Conservation (phyloP, 176 grass and related monocot genomes). For the Melocanna baccifera region DNA sequence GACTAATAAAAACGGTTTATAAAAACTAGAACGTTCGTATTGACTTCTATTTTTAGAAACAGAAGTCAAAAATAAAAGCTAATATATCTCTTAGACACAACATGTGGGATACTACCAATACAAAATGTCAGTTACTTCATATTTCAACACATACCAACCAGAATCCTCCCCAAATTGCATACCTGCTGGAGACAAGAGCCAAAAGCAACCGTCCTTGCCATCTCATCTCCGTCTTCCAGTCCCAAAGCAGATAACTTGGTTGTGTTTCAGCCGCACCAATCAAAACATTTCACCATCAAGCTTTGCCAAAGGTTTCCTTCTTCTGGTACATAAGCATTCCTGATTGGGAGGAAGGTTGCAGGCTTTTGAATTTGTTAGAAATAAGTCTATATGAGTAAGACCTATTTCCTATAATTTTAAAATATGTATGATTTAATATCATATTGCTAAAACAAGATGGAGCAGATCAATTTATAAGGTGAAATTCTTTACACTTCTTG, state of each 20-base stretch:
- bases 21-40: too few species aligned
- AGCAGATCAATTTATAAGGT: too few species aligned
- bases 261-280: neutral
- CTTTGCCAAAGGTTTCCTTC: neutral
- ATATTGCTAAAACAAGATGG: too few species aligned
- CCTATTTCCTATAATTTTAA: too few species aligned
- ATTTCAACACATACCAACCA: neutral
- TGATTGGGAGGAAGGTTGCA: neutral
- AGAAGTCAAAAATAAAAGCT: too few species aligned
- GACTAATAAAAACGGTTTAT: too few species aligned
- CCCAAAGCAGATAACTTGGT: neutral
- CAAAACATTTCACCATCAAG: neutral
- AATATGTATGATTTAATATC: too few species aligned
- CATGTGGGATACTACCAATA: neutral
- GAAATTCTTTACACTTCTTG: too few species aligned
- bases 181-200: neutral
- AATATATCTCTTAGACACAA: too few species aligned
- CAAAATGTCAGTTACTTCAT: neutral
- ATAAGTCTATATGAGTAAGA: too few species aligned
- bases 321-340: neutral
- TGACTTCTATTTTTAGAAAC: too few species aligned
- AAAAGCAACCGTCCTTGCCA: neutral
- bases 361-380: too few species aligned
- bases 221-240: neutral
- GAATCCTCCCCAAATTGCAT: neutral